Base-by-base conservation (phyloP, 176 grass and related monocot species). In the Pharus latifolius region DNA sequence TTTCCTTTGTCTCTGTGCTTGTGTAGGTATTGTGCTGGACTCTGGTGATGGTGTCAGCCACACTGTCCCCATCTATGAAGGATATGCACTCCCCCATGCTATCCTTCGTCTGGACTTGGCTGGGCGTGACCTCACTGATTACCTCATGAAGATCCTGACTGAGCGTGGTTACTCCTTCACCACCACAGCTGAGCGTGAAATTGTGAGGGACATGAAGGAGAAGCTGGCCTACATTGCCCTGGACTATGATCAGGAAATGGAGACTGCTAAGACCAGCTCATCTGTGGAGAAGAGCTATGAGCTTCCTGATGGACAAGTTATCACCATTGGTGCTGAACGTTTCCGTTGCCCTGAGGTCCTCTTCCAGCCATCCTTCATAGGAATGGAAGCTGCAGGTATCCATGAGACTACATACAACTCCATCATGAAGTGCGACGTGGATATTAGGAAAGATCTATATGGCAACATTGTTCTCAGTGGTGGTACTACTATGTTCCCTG, bases 401-500 rank as follows among this genome's bases (percentile, higher is more conserved):
- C 92, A 96, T 33, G 88, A 96, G 92, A 96, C 88, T 2, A 96
- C 92, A 56, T 96, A 96, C 85, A 96, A 91, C 76, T 96, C 88
- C 56, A 96, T 96, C 79, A 96, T 96, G 92, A 96, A 96, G 88
- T 96, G 92, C 38, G 92, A 96, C 11, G 88, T 96, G 61, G 92
- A 96, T 83, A 96, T 96, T 65, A 91, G 92, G 85, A 96, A 96
- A 85, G 92, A 96, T 63, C 74, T 96, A 6, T 96, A 96, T 7
- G 92, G 88, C 49, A 96, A 96, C 82, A 91, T 96, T 25, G 92
- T 96, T 52, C 85, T 96, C 47, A 83, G 79, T 80, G 92, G 92
- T 70, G 92, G 92, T 44, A 88, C 92, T 17, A 96, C 92, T 40
- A 96, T 96, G 92, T 96, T 96, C 79, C 80, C 88, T 18, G 88